Base-by-base conservation (phyloP, 1,284 basidiomycete species). In the Cutaneotrichosporon sp. region DNA sequence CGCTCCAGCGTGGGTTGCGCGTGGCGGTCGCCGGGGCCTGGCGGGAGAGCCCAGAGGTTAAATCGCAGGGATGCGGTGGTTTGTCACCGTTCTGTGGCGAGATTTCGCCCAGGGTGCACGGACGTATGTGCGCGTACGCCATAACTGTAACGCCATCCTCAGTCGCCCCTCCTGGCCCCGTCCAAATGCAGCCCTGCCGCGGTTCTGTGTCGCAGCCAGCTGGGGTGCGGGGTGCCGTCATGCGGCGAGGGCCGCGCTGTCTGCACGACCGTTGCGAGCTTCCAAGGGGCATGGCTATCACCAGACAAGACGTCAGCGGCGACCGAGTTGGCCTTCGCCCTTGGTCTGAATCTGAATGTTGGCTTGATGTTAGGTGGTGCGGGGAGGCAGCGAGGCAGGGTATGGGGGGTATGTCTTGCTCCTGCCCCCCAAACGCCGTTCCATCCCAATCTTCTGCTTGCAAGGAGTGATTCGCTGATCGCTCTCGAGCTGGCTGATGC, bases 141-240 rank as follows among this genome's bases (percentile, higher is more conserved):
- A 18, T 42, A 8, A 42, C 38, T 18, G 34, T 36, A 36, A 16
- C 34, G 16, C 34, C 16, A 4, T 36, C 2, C 34, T 14, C 11
- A 36, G n/a, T n/a, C n/a, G n/a, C n/a, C n/a, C n/a, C n/a, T n/a
- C n/a, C n/a, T n/a, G n/a, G n/a, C n/a, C n/a, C n/a, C n/a, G n/a
- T n/a, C n/a, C n/a, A n/a, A n/a, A n/a, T n/a, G n/a, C n/a, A n/a
- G 38, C 38, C 38, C 38, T 42, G 38, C 38, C 38, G 38, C 38
- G 38, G 38, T 42, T n/a, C 18, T 42, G 16, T n/a, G n/a, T n/a
- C n/a, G n/a, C n/a, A n/a, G n/a, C n/a, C n/a, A n/a, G 16, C 18
- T 18, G 7, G 18, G 16, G 29, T 29, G 29, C 29, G 29, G 29
- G 29, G 29, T 29, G 29, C 29, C 29, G 29, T 29, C 29, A 29